Evolutionary conservation across 1,139 yeast genomes (phyloP), one percentile per base, ranked within the genome.

Genomic region (Hansenula lynferdii): DNA sequence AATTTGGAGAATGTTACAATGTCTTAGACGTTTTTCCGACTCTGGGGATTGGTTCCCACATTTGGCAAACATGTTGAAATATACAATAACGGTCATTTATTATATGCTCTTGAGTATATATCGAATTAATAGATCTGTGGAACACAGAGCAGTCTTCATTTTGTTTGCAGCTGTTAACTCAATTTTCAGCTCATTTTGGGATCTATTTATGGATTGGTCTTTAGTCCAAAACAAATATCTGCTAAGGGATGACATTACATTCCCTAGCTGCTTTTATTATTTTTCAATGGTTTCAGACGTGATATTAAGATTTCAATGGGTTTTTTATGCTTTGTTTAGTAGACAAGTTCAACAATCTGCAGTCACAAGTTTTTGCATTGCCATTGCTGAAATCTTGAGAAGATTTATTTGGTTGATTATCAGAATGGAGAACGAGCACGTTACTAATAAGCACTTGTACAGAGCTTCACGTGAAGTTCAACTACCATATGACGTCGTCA

Each of bases 11-110:
- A 76, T 85, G 39, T 58, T 90, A 39, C 99, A 92, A 59, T 92
- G 98, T 61, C 59, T 83, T 23, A 69, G 99, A 51, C 95, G 99
- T 73, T 92, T 74, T 58, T 75, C 81, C 36, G 99, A 92, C 56
- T 84, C 97, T 0, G 92, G 95, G 2, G 96, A 90, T 54, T 82
- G 90, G 85, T 94, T 92, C 57, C 99, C 99, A 1, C 99, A 92
- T 70, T 64, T 92, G 44, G 92, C 96, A n/a, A 92, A 92, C 55
- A 86, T 87, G 71, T 53, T 69, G 32, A 92, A 92, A 59, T 92
- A 90, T 58, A 56, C 73, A 1, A 62, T 83, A 26, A 74, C 89
- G 2, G 72, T 85, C 3, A 49, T 75, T 20, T 87, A 85, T 61
- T 82, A 85, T 60, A 75, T 80, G 52, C 67, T 83, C n/a, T 67